These are phyloP conservation scores for Sclerotinia minor DNA, from an alignment of 2,329 filamentous ascomycete species.

Conservation along the genomic window DNA sequence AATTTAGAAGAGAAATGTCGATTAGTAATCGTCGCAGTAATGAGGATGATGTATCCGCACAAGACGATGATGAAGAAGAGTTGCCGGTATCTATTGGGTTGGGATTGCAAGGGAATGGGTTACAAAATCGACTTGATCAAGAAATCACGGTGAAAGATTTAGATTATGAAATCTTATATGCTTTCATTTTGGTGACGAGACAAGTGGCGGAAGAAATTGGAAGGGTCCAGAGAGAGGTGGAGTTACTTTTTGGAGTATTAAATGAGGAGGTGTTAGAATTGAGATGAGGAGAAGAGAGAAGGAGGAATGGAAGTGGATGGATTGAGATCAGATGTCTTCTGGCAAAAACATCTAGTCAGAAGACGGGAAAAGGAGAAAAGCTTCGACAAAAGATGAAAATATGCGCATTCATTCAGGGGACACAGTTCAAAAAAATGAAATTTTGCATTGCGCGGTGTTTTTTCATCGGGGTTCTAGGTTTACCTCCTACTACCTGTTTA, in stretches of 20 bases:
- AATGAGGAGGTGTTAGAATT: slow-evolving; percentile 60
- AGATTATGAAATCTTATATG: slow-evolving; percentile 90
- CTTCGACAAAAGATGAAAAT: neutral
- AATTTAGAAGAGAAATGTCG: slow-evolving; percentile 67
- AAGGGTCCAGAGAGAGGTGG: slow-evolving; percentile 60
- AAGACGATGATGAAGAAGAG: slow-evolving; percentile 25
- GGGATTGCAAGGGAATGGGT: neutral
- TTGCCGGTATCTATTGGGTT: neutral
- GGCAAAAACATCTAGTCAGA: neutral
- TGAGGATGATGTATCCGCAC: neutral
- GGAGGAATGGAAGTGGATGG: neutral
- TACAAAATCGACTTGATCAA: slow-evolving; percentile 28
- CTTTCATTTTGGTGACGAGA: slow-evolving; percentile 73
- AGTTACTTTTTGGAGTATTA: slow-evolving; percentile 62
- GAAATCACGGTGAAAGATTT: slow-evolving; percentile 58
- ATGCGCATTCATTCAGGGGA: too few species aligned
- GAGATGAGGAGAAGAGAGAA: slow-evolving; percentile 44
- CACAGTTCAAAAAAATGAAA: neutral
- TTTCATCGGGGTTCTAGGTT: too few species aligned
- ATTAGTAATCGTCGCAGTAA: slow-evolving; percentile 13
- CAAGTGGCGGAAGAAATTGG: slow-evolving; percentile 66
- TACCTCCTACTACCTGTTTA: neutral
- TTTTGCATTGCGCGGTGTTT: neutral
- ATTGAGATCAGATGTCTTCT: neutral
- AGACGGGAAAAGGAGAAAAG: neutral